A percentile compares a stretch with the other conserved stretches of the same genome.
These are phyloP conservation scores for Rhododendron griersonianum DNA, from an alignment of 148 eudicot genomes.

Conservation along the genomic window DNA sequence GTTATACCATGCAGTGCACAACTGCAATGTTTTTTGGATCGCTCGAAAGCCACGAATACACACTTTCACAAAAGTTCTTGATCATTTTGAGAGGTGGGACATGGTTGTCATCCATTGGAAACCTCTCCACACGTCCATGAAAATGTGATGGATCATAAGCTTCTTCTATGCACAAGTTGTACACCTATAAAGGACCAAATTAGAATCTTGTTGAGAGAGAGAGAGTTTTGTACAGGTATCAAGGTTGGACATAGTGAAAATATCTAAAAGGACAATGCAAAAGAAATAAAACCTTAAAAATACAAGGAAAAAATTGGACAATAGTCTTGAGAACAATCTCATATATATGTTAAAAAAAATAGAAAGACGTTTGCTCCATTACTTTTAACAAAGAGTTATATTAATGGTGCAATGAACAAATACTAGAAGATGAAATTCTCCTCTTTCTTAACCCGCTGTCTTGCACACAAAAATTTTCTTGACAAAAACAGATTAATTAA, in stretches of 20 bases:
- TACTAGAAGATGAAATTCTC: neutral
- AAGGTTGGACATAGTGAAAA: neutral
- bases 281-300: neutral
- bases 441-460: neutral
- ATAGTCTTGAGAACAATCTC: neutral
- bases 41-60: constrained; percentile 49
- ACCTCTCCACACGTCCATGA: constrained; percentile 54
- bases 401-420: neutral
- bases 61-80: constrained; percentile 58
- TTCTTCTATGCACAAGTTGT: constrained; percentile 61
- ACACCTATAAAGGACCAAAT: constrained; percentile 31
- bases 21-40: constrained; percentile 52
- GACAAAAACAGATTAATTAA: neutral
- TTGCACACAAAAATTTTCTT: neutral
- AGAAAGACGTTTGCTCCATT: neutral
- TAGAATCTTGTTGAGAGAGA: neutral
- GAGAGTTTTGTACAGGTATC: neutral
- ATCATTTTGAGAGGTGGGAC: constrained; percentile 48
- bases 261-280: neutral
- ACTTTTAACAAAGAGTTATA: neutral
- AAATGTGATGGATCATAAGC: constrained; percentile 53
- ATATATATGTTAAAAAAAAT: neutral
- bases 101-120: constrained; percentile 63
- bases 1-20: constrained; percentile 58
- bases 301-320: neutral